Conservation (phyloP, 768 basidiomycete genomes). For the Gymnopilus dilepis region DNA sequence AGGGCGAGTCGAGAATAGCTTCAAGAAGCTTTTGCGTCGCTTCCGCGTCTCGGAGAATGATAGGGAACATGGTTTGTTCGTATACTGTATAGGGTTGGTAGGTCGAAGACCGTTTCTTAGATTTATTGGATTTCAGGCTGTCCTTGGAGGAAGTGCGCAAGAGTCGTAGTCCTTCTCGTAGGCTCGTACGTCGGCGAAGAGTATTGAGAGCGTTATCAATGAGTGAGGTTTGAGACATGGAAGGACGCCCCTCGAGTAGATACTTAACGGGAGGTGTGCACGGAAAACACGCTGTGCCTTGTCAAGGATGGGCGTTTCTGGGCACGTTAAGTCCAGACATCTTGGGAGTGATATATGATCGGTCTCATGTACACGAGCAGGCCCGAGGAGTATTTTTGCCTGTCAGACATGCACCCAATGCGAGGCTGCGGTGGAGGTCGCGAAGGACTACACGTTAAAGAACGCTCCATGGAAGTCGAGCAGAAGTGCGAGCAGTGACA, state of each 20-base stretch:
- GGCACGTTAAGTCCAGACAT: constrained; percentile 31
- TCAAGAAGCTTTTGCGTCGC: constrained; percentile 56
- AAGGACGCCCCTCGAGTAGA: constrained; percentile 30
- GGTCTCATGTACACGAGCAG: constrained; percentile 36
- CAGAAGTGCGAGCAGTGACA: not conserved
- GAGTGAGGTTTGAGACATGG: constrained; percentile 44
- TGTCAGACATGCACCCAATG: constrained; percentile 29
- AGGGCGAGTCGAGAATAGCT: constrained; percentile 56
- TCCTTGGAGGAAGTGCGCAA: constrained; percentile 28
- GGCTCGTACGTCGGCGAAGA: constrained; percentile 37
- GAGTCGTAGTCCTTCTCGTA: constrained; percentile 37
- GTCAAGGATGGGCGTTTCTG: constrained; percentile 26
- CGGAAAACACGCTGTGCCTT: constrained; percentile 46
- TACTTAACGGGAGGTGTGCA: constrained; percentile 46
- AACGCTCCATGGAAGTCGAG: constrained; percentile 18
- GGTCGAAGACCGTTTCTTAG: constrained; percentile 31
- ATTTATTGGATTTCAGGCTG: constrained; percentile 27
- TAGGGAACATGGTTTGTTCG: constrained; percentile 54
- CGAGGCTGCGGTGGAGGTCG: constrained; percentile 30
- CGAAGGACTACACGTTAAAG: constrained; percentile 20
- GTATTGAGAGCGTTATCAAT: constrained; percentile 42
- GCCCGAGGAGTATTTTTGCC: constrained; percentile 17
- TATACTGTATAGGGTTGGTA: constrained; percentile 50
- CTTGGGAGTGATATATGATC: constrained; percentile 33
- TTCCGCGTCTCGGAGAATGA: constrained; percentile 67